Conservation (phyloP, 2,329 filamentous ascomycete genomes). For the Microdochium bolleyi region DNA sequence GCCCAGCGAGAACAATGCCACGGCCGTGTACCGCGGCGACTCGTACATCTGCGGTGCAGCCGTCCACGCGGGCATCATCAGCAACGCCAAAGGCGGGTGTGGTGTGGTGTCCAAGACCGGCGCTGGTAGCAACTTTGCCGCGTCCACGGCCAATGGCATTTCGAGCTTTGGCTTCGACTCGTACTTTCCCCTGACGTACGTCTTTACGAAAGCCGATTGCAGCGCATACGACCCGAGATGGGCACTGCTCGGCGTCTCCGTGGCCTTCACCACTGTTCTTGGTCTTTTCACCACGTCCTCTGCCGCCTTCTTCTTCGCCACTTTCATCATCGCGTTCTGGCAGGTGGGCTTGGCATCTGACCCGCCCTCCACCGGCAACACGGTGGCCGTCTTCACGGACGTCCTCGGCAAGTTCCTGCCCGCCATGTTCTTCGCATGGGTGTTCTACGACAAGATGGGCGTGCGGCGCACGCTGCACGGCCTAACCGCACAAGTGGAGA, state of each 20-base stretch:
- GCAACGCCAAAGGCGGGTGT: slow-evolving; percentile 66
- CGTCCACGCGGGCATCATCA: slow-evolving; percentile 74
- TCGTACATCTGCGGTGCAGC: slow-evolving; percentile 82
- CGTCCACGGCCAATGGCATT: slow-evolving; percentile 65
- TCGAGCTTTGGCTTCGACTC: slow-evolving; percentile 72
- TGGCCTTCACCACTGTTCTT: slow-evolving; percentile 68
- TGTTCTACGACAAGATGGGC: slow-evolving; percentile 78
- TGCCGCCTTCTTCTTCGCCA: slow-evolving; percentile 74
- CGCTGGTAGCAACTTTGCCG: slow-evolving; percentile 52
- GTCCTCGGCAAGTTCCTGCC: slow-evolving; percentile 78
- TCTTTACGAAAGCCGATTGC: slow-evolving; percentile 61
- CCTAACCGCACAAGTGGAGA: slow-evolving; percentile 78
- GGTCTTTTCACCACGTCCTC: slow-evolving; percentile 78
- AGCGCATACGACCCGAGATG: slow-evolving; percentile 73
- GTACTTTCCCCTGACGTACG: slow-evolving; percentile 82
- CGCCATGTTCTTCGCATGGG: slow-evolving; percentile 78
- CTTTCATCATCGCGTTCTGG: slow-evolving; percentile 78
- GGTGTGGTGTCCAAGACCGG: slow-evolving; percentile 73
- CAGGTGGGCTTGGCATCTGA: slow-evolving; percentile 88
- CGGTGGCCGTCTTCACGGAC: slow-evolving; percentile 67
- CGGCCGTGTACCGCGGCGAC: slow-evolving; percentile 73
- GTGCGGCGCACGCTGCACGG: slow-evolving; percentile 63
- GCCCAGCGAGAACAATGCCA: slow-evolving; percentile 29
- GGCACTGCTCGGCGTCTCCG: slow-evolving; percentile 73
- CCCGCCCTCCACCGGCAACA: slow-evolving; percentile 60